Conservation (phyloP, 257 asterid genomes). For the Capsicum baccatum region DNA sequence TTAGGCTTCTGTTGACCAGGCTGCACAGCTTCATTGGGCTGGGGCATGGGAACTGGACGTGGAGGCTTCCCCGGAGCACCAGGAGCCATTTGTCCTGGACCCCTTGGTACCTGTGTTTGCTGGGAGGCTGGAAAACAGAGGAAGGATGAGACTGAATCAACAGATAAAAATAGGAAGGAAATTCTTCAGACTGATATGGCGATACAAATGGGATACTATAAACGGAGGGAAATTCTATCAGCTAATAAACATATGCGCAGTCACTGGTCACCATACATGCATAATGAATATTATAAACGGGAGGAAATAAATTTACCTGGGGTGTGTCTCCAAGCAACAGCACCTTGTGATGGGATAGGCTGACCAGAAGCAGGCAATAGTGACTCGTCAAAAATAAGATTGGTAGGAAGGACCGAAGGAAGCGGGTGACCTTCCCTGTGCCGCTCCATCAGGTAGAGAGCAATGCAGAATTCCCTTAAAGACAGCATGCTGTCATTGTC, state of each 20-base stretch:
- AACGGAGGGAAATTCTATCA: not conserved
- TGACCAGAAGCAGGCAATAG: conserved; percentile 57
- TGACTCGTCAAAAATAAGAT: conserved; percentile 68
- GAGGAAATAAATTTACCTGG: conserved; percentile 54
- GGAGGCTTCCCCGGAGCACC: conserved; percentile 77
- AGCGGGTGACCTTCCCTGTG: conserved; percentile 89
- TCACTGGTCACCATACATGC: not conserved
- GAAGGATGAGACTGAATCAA: not conserved
- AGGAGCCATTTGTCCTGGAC: conserved; percentile 51
- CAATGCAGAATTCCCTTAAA: conserved; percentile 85
- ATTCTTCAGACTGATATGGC: not conserved
- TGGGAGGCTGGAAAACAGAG: conserved; percentile 57
- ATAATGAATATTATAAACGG: not conserved
- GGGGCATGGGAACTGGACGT: conserved; percentile 81
- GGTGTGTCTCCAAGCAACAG: conserved; percentile 70
- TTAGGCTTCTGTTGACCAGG: conserved; percentile 74
- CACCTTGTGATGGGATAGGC: conserved; percentile 57
- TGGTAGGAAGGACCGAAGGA: conserved; percentile 71
- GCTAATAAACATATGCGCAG: not conserved
- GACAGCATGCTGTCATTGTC: conserved; percentile 98
- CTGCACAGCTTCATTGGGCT: conserved; percentile 56
- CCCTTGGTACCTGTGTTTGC: conserved; percentile 62
- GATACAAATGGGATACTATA: not conserved
- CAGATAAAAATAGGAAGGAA: not conserved
- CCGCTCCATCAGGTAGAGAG: conserved; percentile 95